These are phyloP conservation scores for Persicaria tinctoria DNA, from an alignment of 148 eudicot genomes.

Conservation along the genomic window DNA sequence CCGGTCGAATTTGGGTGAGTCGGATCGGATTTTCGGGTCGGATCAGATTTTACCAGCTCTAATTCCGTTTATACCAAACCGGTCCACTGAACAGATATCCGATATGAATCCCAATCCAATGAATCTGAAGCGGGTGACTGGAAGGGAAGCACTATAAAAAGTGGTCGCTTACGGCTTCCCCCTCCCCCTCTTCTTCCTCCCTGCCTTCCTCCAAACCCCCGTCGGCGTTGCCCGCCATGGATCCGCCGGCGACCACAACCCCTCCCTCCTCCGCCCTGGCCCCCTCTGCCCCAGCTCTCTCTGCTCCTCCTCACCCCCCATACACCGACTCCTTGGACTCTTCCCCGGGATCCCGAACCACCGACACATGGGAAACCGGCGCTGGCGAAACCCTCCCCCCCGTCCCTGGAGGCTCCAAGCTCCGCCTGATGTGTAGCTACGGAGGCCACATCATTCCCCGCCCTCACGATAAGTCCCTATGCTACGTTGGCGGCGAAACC, in stretches of 20 bases:
- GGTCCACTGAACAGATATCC: no score
- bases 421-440: conserved; percentile 82
- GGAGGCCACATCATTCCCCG: conserved; percentile 91
- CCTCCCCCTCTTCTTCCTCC: conserved; percentile 10
- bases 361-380: conserved; percentile 24
- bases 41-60: no score
- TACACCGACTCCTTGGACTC: conserved; percentile 50
- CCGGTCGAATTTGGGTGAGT: no score
- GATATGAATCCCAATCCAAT: no score
- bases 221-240: conserved; percentile 29
- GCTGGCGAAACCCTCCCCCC: background rate
- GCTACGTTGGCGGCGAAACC: conserved; percentile 90
- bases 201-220: conserved; percentile 9
- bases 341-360: conserved; percentile 55
- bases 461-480: conserved; percentile 71
- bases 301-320: conserved; percentile 12
- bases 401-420: conserved; percentile 24
- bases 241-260: conserved; percentile 37
- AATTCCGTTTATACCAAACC: no score
- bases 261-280: conserved; percentile 19
- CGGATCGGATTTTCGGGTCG: no score
- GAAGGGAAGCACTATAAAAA: background rate
- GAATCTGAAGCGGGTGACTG: no score
- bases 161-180: background rate
- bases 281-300: conserved; percentile 12